phyloP scores from a whole-genome alignment of 768 basidiomycete genomes.

The Boletus insuetus region DNA sequence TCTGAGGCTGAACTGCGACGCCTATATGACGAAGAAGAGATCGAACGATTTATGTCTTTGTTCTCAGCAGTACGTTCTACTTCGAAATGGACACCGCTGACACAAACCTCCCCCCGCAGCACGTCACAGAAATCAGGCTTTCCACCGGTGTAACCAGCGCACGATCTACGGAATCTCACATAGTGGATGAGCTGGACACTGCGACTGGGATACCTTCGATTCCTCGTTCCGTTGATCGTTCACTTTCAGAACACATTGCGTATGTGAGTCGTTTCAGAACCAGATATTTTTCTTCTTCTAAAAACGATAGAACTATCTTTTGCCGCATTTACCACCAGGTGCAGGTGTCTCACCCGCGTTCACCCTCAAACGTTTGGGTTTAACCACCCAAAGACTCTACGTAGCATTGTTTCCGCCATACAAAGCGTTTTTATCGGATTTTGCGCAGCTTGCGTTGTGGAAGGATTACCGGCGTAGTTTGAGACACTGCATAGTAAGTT shows the following conservation, averaged over 20 bases:
- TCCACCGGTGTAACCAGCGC: constrained; percentile 30
- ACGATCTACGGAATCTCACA: constrained; percentile 8
- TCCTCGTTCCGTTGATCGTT: constrained; percentile 8
- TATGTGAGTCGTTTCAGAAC: constrained; percentile 19
- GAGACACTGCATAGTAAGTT: constrained; percentile 50
- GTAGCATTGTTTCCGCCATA: constrained; percentile 51
- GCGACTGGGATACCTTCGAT: background rate
- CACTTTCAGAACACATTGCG: constrained; percentile 29
- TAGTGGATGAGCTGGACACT: background rate
- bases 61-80: constrained; percentile 54
- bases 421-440: constrained; percentile 38
- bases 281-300: constrained; percentile 8
- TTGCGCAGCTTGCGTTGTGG: constrained; percentile 54
- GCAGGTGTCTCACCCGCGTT: constrained; percentile 44
- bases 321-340: constrained; percentile 47
- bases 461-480: constrained; percentile 45
- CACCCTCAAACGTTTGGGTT: constrained; percentile 50
- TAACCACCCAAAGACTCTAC: constrained; percentile 54
- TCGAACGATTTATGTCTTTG: constrained; percentile 55
- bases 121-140: constrained; percentile 56
- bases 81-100: background rate
- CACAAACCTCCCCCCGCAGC: constrained; percentile 35
- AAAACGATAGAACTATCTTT: constrained; percentile 36
- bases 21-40: constrained; percentile 62
- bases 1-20: constrained; percentile 55